phyloP scores from a whole-genome alignment of 1,284 basidiomycete species.

The Sphagnurus paluster region DNA sequence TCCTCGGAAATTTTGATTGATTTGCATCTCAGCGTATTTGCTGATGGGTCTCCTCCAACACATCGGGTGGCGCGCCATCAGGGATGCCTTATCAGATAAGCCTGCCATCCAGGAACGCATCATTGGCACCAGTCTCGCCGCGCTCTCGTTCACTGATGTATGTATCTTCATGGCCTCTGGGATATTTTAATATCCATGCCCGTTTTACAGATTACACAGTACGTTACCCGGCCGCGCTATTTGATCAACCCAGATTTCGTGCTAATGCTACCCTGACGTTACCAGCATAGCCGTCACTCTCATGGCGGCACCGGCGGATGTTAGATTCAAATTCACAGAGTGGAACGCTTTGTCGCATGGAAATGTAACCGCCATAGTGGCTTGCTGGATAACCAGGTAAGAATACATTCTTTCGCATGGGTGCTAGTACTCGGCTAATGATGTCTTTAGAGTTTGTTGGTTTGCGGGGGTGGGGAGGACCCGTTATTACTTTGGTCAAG shows the following conservation, averaged over 20 bases:
- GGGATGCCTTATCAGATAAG: conserved; percentile 60
- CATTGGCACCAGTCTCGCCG: conserved; percentile 61
- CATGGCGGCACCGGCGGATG: conserved; percentile 54
- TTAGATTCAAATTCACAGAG: conserved; percentile 46
- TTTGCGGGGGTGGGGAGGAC: conserved; percentile 63
- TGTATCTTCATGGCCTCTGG: conserved; percentile 27
- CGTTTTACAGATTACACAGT: conserved; percentile 47
- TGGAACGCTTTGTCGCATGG: conserved; percentile 81
- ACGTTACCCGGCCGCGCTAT: conserved; percentile 25
- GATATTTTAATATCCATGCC: background rate
- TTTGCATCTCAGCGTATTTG: conserved; percentile 59
- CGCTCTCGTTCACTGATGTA: conserved; percentile 74
- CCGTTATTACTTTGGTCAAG: conserved; percentile 52
- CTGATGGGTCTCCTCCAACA: conserved; percentile 67
- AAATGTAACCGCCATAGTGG: conserved; percentile 64
- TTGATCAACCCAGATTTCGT: background rate
- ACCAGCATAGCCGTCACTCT: conserved; percentile 58
- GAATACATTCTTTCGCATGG: too few species aligned
- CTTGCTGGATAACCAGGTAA: conserved; percentile 59
- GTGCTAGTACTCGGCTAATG: too few species aligned
- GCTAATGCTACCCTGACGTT: background rate
- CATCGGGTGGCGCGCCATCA: conserved; percentile 68
- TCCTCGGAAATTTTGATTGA: conserved; percentile 1
- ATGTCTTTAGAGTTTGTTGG: conserved; percentile 55
- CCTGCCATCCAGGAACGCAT: conserved; percentile 69